Base-by-base conservation (phyloP, 75 land plant genomes). In the Picea glauca region DNA sequence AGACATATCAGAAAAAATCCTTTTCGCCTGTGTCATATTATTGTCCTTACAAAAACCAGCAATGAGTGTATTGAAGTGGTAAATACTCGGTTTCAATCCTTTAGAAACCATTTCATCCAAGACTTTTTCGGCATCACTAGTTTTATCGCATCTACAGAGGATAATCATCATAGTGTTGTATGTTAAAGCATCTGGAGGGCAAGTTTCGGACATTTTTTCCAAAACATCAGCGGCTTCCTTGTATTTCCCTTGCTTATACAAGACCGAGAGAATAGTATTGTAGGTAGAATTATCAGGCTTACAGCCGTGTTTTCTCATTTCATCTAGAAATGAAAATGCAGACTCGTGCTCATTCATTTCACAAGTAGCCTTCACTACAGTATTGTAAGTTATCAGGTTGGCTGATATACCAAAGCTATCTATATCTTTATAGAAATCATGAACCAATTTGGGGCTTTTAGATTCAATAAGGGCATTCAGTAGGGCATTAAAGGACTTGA, bases 401-500 rank as follows among this genome's bases (percentile, higher is more conserved):
- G 81, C 59, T 13, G 33, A 58, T 38, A 89, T 74, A 38, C 40
- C 83, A 70, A 56, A 85, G n/a, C 63, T 82, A 0, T 5, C 4
- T 5, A 77, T 79, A 11, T 62, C 77, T 13, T 89, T 83, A 54
- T 82, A 77, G 56, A 89, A 56, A 12, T 18, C 50, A 4, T 58
- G 26, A 33, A 80, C 74, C 7, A 78, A 79, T n/a, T 60, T 75
- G 23, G 81, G 67, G 43, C 76, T 77, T 61, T 75, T 67, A 11
- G 75, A 58, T 20, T 54, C 13, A 15, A 79, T 40, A 65, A 89
- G 76, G 13, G 84, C 89, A 80, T 83, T 87, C 21, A 89, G 79
- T 1, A 83, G 40, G 31, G 91, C 91, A 81, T 89, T 89, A 18
- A 89, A 85, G 18, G 91, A 89, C 43, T 89, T 87, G 2, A 83